Conservation (phyloP, 1,284 basidiomycete species). For the Pascua sp. region DNA sequence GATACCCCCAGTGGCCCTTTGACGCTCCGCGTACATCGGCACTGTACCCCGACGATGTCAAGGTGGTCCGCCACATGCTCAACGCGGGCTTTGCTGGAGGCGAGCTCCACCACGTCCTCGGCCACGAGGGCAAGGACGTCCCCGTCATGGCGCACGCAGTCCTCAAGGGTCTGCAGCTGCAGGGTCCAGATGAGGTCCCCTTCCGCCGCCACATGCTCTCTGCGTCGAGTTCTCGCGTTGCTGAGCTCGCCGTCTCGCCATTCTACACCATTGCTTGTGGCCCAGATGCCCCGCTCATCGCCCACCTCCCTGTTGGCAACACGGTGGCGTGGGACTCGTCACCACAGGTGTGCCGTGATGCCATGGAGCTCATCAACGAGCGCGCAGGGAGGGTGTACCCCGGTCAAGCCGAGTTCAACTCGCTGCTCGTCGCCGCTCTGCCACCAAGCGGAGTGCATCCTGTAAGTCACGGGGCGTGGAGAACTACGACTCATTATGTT, state of each 20-base stretch:
- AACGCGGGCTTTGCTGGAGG: slow-evolving; percentile 12
- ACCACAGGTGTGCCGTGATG: slow-evolving; percentile 17
- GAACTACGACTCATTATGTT: too few species aligned
- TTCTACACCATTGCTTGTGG: slow-evolving; percentile 39
- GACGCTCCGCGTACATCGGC: slow-evolving; percentile 16
- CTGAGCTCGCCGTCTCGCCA: slow-evolving; percentile 29
- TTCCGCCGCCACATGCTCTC: slow-evolving; percentile 22
- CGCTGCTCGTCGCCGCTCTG: slow-evolving; percentile 29
- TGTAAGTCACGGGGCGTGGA: slow-evolving; percentile 16
- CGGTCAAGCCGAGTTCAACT: slow-evolving; percentile 37
- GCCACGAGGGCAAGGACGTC: slow-evolving; percentile 22
- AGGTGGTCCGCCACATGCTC: slow-evolving; percentile 31
- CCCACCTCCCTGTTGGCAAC: slow-evolving; percentile 21
- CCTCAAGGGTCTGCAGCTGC: slow-evolving; percentile 17
- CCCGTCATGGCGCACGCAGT: slow-evolving; percentile 2
- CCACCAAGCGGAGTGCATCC: slow-evolving; percentile 18
- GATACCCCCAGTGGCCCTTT: slow-evolving; percentile 22
- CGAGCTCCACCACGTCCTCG: slow-evolving; percentile 30
- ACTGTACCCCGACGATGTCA: slow-evolving; percentile 35
- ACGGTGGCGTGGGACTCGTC: slow-evolving; percentile 23
- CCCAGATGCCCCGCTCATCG: slow-evolving; percentile 17
- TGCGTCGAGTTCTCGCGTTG: not conserved
- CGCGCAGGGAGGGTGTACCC: slow-evolving; percentile 31
- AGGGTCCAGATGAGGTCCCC: slow-evolving; percentile 17
- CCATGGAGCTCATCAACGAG: slow-evolving; percentile 34